These are phyloP conservation scores for Nemania bipapillata DNA, from an alignment of 2,329 filamentous ascomycete genomes.

Conservation along the genomic window DNA sequence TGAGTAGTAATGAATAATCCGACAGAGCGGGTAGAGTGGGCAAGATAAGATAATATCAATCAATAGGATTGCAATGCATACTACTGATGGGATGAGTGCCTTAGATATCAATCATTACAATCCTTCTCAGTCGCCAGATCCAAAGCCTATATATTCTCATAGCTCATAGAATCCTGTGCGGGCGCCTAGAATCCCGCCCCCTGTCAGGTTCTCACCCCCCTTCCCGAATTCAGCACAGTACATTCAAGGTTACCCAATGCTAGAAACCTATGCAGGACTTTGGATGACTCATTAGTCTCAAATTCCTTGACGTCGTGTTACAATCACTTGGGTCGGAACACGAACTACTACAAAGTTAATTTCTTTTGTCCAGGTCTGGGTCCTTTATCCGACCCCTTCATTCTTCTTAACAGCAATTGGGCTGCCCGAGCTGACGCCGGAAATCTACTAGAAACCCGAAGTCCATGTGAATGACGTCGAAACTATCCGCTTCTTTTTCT, in stretches of 20 bases:
- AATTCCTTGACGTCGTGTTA: too few relatives aligned
- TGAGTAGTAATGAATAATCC: too few relatives aligned
- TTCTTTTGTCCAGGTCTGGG: neutral
- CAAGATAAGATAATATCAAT: neutral
- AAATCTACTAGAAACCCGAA: neutral
- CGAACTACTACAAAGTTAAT: neutral
- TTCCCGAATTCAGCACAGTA: neutral
- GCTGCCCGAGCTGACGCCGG: too few relatives aligned
- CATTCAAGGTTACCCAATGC: neutral
- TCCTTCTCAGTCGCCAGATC: neutral
- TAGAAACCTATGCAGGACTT: neutral
- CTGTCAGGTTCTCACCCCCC: neutral
- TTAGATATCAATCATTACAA: too few relatives aligned
- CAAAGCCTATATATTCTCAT: neutral
- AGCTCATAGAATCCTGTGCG: neutral
- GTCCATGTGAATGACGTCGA: neutral
- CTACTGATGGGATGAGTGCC: neutral
- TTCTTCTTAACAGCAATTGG: too few relatives aligned
- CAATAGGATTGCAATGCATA: too few relatives aligned
- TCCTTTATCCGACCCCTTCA: too few relatives aligned
- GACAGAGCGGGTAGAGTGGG: too few relatives aligned
- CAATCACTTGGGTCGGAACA: too few relatives aligned
- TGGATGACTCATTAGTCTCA: neutral
- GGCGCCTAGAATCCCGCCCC: conserved; percentile 4
- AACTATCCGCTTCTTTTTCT: neutral